These are phyloP conservation scores for Chalciporus chontae DNA, from an alignment of 768 basidiomycete species.

Conservation along the genomic window DNA sequence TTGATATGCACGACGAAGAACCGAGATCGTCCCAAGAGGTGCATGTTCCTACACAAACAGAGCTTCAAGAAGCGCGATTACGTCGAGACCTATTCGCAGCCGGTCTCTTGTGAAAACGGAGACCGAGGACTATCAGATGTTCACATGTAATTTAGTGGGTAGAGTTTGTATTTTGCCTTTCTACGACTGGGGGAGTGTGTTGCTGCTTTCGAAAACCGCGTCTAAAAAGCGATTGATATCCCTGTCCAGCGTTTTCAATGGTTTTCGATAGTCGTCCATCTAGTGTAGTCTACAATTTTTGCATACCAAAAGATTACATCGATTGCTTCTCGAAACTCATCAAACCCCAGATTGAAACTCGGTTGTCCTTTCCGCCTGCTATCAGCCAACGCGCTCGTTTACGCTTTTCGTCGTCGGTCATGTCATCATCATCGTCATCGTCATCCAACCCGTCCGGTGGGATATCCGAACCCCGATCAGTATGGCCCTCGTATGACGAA, in stretches of 20 bases:
- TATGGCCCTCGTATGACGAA: slow-evolving; percentile 13
- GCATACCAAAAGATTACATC: slow-evolving; percentile 11
- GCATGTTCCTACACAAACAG: slow-evolving; percentile 27
- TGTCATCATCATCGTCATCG: slow-evolving; percentile 52
- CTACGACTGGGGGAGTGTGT: neutral
- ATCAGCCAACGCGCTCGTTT: slow-evolving; percentile 59
- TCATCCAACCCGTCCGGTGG: slow-evolving; percentile 25
- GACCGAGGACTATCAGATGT: neutral
- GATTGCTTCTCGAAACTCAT: slow-evolving; percentile 35
- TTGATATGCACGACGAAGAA: slow-evolving; percentile 43
- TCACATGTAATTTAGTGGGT: slow-evolving; percentile 9
- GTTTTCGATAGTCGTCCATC: slow-evolving; percentile 17
- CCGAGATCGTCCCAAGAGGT: slow-evolving; percentile 2
- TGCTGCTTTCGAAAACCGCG: neutral
- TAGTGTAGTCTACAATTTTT: slow-evolving; percentile 13
- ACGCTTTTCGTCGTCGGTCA: slow-evolving; percentile 41
- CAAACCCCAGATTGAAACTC: slow-evolving; percentile 70
- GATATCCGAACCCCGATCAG: neutral
- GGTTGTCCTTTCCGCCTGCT: slow-evolving; percentile 61
- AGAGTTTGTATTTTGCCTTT: neutral
- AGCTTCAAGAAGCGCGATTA: slow-evolving; percentile 44
- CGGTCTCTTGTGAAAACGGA: slow-evolving; percentile 42
- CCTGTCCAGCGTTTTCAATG: neutral
- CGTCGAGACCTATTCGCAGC: slow-evolving; percentile 49
- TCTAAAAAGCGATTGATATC: neutral